phyloP scores from a whole-genome alignment of 2,329 filamentous ascomycete species.

The Fusarium sulawesiense region DNA sequence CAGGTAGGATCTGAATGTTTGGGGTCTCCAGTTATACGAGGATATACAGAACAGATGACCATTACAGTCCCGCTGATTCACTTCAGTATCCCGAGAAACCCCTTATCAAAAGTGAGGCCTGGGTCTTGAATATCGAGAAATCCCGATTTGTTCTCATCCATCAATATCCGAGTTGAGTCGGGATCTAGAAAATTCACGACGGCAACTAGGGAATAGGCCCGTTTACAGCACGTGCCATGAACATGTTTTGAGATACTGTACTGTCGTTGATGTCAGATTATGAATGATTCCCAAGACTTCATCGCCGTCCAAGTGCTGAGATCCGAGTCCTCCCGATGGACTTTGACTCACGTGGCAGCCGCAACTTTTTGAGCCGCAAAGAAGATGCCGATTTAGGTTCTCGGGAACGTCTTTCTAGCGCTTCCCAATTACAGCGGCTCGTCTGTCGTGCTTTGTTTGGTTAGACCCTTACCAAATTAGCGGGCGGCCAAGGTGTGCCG shows the following conservation, averaged over 20 bases:
- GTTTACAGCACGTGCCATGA: slow-evolving; percentile 18
- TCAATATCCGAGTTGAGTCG: slow-evolving; percentile 8
- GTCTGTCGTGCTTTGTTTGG: slow-evolving; percentile 14
- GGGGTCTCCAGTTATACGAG: neutral
- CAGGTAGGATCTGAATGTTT: neutral
- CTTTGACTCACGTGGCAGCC: slow-evolving; percentile 36
- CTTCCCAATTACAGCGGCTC: slow-evolving; percentile 16
- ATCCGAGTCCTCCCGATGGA: slow-evolving; percentile 42
- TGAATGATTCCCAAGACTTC: slow-evolving; percentile 11
- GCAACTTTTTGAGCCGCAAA: slow-evolving; percentile 28
- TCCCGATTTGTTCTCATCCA: slow-evolving; percentile 7
- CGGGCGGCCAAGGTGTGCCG: slow-evolving; percentile 17
- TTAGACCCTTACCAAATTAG: slow-evolving; percentile 5
- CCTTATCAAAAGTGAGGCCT: neutral
- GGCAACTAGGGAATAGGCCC: slow-evolving; percentile 14
- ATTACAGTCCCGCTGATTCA: neutral
- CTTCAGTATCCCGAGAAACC: neutral
- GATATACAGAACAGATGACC: slow-evolving; percentile 11
- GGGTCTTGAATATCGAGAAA: slow-evolving; percentile 14
- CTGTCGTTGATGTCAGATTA: slow-evolving; percentile 8
- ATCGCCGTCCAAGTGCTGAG: neutral
- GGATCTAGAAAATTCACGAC: neutral
- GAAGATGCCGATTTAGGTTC: slow-evolving; percentile 12
- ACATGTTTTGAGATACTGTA: neutral
- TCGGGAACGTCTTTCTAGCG: slow-evolving; percentile 15